Percentiles rank a stretch among this genome's conserved stretches.
These are phyloP conservation scores for Penicillium sp. DNA, from an alignment of 2,329 filamentous ascomycete genomes.

Conservation along the genomic window DNA sequence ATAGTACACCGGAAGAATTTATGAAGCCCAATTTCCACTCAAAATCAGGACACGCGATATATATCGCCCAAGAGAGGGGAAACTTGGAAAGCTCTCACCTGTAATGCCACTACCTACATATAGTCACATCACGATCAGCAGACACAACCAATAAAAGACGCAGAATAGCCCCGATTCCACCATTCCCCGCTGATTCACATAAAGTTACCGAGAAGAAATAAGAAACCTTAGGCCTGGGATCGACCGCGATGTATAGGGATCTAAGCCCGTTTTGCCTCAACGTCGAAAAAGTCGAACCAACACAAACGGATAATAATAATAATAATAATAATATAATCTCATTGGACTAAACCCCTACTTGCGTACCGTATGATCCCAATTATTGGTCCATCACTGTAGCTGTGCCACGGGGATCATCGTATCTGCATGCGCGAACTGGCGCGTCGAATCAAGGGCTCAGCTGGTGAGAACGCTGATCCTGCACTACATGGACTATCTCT, in stretches of 20 bases:
- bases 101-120: constrained; percentile 1
- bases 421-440: constrained; percentile 1
- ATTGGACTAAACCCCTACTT: neutral
- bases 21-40: neutral
- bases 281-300: neutral
- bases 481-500: neutral
- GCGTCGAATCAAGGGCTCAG: constrained; percentile 13
- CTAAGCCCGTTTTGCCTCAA: neutral
- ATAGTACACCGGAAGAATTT: neutral
- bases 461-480: constrained; percentile 7
- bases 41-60: neutral
- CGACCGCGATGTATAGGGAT: neutral
- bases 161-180: neutral
- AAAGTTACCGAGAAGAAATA: neutral
- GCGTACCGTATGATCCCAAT: neutral
- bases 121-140: constrained; percentile 1
- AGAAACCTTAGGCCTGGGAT: neutral
- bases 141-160: constrained; percentile 2
- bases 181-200: neutral
- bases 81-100: neutral
- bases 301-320: neutral
- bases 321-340: neutral
- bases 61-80: constrained; percentile 10
- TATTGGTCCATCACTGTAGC: neutral
- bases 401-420: neutral